These are phyloP conservation scores for Aspergillus brunneoviolaceus DNA, from an alignment of 2,329 filamentous ascomycete genomes.

Conservation along the genomic window DNA sequence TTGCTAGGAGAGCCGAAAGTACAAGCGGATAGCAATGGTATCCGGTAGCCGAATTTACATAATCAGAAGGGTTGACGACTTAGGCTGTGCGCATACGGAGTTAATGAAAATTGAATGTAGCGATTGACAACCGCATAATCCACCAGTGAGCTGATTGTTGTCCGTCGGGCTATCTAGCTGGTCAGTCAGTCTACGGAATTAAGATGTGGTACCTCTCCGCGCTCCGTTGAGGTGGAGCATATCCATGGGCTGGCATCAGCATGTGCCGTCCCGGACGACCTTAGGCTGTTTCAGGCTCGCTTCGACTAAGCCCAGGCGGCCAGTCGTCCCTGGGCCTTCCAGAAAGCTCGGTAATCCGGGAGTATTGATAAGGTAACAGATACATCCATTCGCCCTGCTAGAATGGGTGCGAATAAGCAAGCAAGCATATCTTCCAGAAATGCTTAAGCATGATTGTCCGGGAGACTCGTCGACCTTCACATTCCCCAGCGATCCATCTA, in stretches of 20 bases:
- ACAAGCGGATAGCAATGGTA: background rate
- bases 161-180: too few relatives aligned
- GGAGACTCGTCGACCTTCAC: background rate
- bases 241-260: conserved; percentile 14
- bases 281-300: conserved; percentile 31
- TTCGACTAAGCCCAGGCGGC: conserved; percentile 5
- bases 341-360: background rate
- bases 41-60: background rate
- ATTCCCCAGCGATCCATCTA: background rate
- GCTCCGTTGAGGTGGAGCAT: conserved; percentile 16
- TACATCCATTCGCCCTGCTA: background rate
- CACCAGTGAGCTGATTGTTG: background rate
- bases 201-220: conserved; percentile 6
- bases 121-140: background rate
- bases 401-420: background rate
- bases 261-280: conserved; percentile 22
- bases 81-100: background rate
- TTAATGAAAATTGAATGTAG: background rate
- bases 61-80: background rate
- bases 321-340: conserved; percentile 3
- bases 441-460: background rate
- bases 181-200: background rate
- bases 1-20: background rate
- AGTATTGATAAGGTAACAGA: background rate
- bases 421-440: background rate